A percentile compares a stretch with the other conserved stretches of the same genome.
Conservation (phyloP, 345 rosid species). For the Isatis tinctoria region DNA sequence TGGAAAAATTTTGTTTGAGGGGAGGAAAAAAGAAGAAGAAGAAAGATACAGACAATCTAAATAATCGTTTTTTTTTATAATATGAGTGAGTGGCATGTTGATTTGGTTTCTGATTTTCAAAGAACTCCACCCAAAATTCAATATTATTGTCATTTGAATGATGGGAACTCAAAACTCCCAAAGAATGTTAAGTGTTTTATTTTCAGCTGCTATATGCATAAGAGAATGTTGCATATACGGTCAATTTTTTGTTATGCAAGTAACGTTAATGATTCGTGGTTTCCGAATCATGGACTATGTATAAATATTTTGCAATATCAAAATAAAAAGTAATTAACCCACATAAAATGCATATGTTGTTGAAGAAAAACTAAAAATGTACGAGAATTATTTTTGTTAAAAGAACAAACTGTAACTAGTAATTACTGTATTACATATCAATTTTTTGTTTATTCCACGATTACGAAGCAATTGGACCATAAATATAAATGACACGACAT, state of each 20-base stretch:
- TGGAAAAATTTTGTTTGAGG: not conserved
- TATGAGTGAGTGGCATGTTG: constrained; percentile 8
- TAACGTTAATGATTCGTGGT: too few relatives aligned
- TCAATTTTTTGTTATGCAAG: too few relatives aligned
- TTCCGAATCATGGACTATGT: too few relatives aligned
- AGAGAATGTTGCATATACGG: too few relatives aligned
- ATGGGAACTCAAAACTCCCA: too few relatives aligned
- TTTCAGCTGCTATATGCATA: too few relatives aligned
- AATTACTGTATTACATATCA: not conserved
- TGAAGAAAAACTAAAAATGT: too few relatives aligned
- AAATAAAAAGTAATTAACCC: too few relatives aligned
- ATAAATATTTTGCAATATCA: too few relatives aligned
- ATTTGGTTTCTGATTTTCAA: constrained; percentile 14
- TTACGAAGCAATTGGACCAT: not conserved
- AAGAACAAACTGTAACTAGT: not conserved
- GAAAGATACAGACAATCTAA: constrained; percentile 10
- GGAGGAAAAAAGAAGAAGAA: not conserved
- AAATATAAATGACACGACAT: not conserved
- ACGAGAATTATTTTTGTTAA: not conserved
- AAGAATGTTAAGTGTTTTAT: too few relatives aligned
- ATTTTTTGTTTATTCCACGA: not conserved
- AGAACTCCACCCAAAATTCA: constrained; percentile 13
- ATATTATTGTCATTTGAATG: not conserved
- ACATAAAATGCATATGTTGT: too few relatives aligned
- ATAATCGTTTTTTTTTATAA: not conserved